Conservation (phyloP, 2,329 filamentous ascomycete genomes). For the Emergomyces pasteurianus region DNA sequence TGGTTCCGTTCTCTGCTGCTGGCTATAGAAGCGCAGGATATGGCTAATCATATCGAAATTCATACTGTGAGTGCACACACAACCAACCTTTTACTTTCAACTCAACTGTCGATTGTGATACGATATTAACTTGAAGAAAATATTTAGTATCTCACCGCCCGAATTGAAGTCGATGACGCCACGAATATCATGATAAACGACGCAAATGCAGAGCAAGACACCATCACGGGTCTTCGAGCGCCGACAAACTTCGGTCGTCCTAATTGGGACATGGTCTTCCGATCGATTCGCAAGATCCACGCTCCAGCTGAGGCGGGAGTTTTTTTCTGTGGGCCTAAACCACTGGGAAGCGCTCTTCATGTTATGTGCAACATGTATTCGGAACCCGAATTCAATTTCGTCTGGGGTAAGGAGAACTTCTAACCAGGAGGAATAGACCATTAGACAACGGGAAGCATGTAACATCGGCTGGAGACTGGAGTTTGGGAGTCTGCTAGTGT, state of each 20-base stretch:
- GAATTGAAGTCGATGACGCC: constrained; percentile 74
- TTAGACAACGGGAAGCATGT: not conserved
- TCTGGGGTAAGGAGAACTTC: constrained; percentile 44
- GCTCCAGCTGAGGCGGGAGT: constrained; percentile 61
- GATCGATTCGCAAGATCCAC: constrained; percentile 68
- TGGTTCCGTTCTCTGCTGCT: constrained; percentile 78
- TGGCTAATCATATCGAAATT: constrained; percentile 75
- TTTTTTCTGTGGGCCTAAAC: constrained; percentile 80
- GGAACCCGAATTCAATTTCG: constrained; percentile 56
- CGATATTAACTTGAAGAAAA: not conserved
- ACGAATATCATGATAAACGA: constrained; percentile 93
- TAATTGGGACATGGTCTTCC: constrained; percentile 86
- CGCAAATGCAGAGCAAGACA: constrained; percentile 69
- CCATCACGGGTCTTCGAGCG: constrained; percentile 69
- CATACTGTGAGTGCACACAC: constrained; percentile 34
- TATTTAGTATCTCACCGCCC: constrained; percentile 61
- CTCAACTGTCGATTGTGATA: not conserved
- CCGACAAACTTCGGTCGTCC: constrained; percentile 73
- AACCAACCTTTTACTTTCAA: not conserved
- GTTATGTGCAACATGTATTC: constrained; percentile 83
- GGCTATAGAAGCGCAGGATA: constrained; percentile 76
- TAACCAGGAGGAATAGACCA: constrained; percentile 10
- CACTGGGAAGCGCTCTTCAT: constrained; percentile 62
- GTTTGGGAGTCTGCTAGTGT: not conserved
- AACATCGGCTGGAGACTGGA: not conserved